Conservation (phyloP, 805 yeast species). For the Priceomyces castillae region DNA sequence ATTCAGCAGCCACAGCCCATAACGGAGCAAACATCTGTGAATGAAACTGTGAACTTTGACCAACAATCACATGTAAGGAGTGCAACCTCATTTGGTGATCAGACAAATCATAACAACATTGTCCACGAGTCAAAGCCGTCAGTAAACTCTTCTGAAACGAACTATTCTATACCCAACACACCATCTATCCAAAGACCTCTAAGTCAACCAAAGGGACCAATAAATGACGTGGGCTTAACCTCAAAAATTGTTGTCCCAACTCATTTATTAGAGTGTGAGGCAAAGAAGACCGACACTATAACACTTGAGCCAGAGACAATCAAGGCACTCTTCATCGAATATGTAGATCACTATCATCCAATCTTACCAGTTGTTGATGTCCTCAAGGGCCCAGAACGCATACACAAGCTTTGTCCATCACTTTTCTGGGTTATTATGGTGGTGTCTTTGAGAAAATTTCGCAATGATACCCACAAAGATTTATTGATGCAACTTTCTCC, state of each 20-base stretch:
- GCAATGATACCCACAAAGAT: conserved; percentile 28
- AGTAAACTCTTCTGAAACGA: conserved; percentile 19
- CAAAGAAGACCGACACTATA: conserved; percentile 71
- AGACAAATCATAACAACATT: background rate
- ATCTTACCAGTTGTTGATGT: conserved; percentile 87
- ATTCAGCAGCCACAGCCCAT: background rate
- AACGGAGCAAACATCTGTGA: background rate
- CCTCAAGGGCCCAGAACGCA: conserved; percentile 72
- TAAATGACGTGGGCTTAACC: background rate
- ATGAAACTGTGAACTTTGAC: conserved; percentile 5
- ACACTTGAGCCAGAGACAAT: conserved; percentile 61
- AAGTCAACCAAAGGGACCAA: conserved; percentile 1
- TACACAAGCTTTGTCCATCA: conserved; percentile 79
- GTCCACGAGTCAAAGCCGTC: conserved; percentile 6
- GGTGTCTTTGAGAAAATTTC: conserved; percentile 70
- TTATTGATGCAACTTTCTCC: conserved; percentile 65
- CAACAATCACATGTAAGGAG: background rate
- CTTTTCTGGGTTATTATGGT: conserved; percentile 92
- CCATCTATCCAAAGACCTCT: conserved; percentile 22
- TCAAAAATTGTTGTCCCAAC: conserved; percentile 12
- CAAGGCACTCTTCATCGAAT: conserved; percentile 61
- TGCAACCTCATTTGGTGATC: background rate
- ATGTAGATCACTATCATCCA: conserved; percentile 75
- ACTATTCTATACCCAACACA: conserved; percentile 27
- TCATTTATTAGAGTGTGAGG: conserved; percentile 48